phyloP scores from a whole-genome alignment of 768 basidiomycete species.

The Termitomyces sp. region DNA sequence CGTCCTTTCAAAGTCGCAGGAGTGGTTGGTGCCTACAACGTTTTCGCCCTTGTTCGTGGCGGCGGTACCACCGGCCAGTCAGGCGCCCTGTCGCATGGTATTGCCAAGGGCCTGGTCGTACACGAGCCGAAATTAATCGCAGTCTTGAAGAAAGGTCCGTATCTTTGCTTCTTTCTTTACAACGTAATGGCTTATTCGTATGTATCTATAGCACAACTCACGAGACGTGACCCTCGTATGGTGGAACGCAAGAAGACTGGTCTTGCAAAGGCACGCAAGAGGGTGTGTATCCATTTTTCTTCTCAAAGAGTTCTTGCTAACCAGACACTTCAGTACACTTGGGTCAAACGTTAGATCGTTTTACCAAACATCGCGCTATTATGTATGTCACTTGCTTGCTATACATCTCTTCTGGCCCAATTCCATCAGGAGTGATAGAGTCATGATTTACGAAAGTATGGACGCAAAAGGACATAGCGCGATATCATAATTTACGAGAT shows the following conservation, averaged over 20 bases:
- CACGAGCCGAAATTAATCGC: constrained; percentile 62
- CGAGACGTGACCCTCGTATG: constrained; percentile 93
- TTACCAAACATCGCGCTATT: background rate
- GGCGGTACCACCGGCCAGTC: constrained; percentile 93
- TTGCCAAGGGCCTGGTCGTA: constrained; percentile 68
- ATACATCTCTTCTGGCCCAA: background rate
- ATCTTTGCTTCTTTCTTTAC: constrained; percentile 1
- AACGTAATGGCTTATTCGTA: constrained; percentile 2
- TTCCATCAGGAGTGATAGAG: background rate
- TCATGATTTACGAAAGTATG: constrained; percentile 3
- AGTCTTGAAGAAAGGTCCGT: constrained; percentile 70
- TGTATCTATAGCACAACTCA: constrained; percentile 60
- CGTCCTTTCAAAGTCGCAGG: constrained; percentile 84
- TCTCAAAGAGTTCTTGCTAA: background rate
- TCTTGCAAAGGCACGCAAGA: constrained; percentile 85
- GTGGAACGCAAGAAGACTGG: constrained; percentile 99
- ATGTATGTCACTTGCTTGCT: background rate
- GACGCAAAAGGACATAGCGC: constrained; percentile 3
- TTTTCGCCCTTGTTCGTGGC: constrained; percentile 71
- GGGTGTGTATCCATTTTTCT: constrained; percentile 45
- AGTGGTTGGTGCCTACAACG: constrained; percentile 78
- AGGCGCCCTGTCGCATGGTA: constrained; percentile 77
- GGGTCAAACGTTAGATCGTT: constrained; percentile 87
- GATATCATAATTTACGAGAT: constrained; percentile 12
- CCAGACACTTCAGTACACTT: constrained; percentile 59